Conservation (phyloP, 225 moss, liverwort and hornwort species). For the Marchantia polymorpha region DNA sequence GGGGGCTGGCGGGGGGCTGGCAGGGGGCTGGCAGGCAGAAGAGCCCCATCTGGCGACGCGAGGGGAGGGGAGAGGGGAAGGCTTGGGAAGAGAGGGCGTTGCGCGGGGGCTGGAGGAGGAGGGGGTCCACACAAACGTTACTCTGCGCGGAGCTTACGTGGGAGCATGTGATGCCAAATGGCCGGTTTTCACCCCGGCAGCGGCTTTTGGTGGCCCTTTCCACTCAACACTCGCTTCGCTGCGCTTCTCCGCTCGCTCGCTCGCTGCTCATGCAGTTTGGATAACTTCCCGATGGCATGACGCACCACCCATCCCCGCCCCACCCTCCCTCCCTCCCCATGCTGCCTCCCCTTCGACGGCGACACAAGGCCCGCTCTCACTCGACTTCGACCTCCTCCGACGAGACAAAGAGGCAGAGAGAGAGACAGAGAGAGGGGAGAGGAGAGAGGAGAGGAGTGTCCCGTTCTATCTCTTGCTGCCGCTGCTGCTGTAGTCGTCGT, state of each 20-base stretch:
- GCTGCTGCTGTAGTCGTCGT: background rate
- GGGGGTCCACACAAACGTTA: slow-evolving; percentile 7
- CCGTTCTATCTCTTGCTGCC: too few relatives aligned
- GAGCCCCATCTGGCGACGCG: background rate
- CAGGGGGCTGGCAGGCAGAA: background rate
- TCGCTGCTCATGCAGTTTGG: background rate
- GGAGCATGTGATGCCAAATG: slow-evolving; percentile 1
- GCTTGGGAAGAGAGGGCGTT: background rate
- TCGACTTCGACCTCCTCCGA: too few relatives aligned
- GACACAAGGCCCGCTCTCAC: background rate
- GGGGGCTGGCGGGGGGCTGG: background rate
- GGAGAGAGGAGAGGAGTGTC: too few relatives aligned
- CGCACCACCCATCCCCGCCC: background rate
- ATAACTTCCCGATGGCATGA: slow-evolving; percentile 7
- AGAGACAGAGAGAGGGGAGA: too few relatives aligned
- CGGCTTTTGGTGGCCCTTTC: background rate
- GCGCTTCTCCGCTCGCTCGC: background rate
- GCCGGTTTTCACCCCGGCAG: background rate
- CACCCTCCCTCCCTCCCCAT: background rate
- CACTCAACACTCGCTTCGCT: background rate
- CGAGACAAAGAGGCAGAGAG: too few relatives aligned
- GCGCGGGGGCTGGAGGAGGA: background rate
- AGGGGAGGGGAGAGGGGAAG: background rate
- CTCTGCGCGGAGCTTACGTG: background rate
- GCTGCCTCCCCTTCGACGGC: background rate